phyloP scores from a whole-genome alignment of 148 eudicot species.

The Nepenthes mirabilis region DNA sequence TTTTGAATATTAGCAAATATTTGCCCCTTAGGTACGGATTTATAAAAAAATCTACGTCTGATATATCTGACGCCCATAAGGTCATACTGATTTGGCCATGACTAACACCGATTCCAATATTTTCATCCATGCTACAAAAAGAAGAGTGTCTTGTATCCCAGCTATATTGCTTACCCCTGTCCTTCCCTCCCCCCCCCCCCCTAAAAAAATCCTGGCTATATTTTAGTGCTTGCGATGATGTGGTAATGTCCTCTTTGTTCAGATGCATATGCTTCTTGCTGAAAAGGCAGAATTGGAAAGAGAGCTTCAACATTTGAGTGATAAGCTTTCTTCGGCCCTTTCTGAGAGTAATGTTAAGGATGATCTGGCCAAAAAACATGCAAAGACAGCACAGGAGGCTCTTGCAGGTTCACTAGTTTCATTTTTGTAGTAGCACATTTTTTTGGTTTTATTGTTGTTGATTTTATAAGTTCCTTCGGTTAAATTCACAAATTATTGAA shows the following conservation, averaged over 20 bases:
- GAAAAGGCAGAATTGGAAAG: constrained; percentile 57
- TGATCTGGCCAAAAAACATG: constrained; percentile 48
- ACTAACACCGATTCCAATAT: no score
- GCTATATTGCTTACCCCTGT: no score
- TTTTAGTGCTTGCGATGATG: not conserved
- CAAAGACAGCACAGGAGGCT: constrained; percentile 76
- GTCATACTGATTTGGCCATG: no score
- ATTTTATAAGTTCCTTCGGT: not conserved
- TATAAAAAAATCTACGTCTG: no score
- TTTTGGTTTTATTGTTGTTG: not conserved
- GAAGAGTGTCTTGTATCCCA: no score
- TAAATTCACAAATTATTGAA: not conserved
- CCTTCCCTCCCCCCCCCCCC: no score
- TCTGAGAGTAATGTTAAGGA: constrained; percentile 58
- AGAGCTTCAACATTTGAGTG: constrained; percentile 35
- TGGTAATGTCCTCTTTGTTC: constrained; percentile 5
- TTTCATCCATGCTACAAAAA: no score
- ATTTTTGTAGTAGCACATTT: not conserved
- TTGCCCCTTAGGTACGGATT: no score
- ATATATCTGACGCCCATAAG: no score
- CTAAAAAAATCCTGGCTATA: no score
- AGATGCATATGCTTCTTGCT: constrained; percentile 39
- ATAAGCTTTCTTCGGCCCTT: constrained; percentile 49
- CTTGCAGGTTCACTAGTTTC: constrained; percentile 39
- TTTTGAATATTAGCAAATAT: no score